Base-by-base conservation (phyloP, 1,139 yeast genomes). In the Blastobotrys proliferans region DNA sequence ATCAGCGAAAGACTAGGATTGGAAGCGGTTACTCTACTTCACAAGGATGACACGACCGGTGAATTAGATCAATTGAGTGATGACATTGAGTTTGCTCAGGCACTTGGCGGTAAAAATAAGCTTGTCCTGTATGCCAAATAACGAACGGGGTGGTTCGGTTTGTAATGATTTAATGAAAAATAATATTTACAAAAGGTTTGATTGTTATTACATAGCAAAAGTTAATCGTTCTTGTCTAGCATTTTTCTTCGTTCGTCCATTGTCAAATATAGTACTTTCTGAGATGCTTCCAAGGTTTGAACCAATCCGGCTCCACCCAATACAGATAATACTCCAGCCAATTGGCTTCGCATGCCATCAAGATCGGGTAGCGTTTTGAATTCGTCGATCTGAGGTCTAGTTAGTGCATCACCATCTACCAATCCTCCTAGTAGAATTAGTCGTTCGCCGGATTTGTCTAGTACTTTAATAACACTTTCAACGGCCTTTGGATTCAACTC, bases 241-340 rank as follows among this genome's bases (percentile, higher is more conserved):
- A 74, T 74, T 63, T 76, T 67, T 49, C 70, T 63, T 55, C 81
- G 80, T 51, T 80, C 72, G 48, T 81, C 79, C 65, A 88, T 66
- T 6, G 94, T 84, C 63, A 88, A 70, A 57, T 85, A 85, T 54
- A 90, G 74, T 48, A 70, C 67, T 52, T 78, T 78, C 24, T 84
- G 68, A 16, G 86, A 71, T 22, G 84, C 66, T 64, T 84, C 83
- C 63, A 90, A 73, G 21, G 95, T 85, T 64, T 77, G 77, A 5
- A 85, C 94, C 61, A 90, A 73, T 2, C 95, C 94, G 35, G 88
- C 94, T 58, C 97, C 97, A 48, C 95, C 86, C 51, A 85, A 73
- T 45, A 83, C 68, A 13, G 90, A 81, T 61, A 90, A 77, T 48
- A 87, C 72, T n/a, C 95, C 95, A 19, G 85, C 82, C 55, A 92